phyloP scores from a whole-genome alignment of 2,329 filamentous ascomycete genomes.

The Dactylellina drechsleri region DNA sequence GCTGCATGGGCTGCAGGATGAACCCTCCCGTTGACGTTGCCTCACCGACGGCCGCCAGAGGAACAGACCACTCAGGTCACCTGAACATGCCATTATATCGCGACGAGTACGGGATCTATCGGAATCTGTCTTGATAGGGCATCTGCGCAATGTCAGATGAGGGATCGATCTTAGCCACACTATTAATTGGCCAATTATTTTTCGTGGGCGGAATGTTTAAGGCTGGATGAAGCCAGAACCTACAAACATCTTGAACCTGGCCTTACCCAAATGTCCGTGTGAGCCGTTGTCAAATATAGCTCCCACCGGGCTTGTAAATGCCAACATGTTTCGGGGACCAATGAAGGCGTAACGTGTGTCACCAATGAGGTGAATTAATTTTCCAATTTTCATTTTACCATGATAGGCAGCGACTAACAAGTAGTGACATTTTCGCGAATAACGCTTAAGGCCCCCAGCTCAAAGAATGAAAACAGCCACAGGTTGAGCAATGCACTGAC shows the following conservation, averaged over 20 bases:
- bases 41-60: not conserved
- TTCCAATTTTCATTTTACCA: too few species aligned
- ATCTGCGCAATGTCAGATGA: conserved; percentile 3
- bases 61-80: not conserved
- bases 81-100: not conserved
- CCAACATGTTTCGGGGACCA: conserved; percentile 17
- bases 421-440: not conserved
- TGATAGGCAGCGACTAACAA: too few species aligned
- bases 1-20: conserved; percentile 1
- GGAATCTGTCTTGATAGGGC: not conserved
- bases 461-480: conserved; percentile 19
- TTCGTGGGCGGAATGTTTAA: conserved; percentile 25
- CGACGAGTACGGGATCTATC: not conserved
- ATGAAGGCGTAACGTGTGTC: not conserved
- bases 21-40: conserved; percentile 4
- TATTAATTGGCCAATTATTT: too few species aligned
- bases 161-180: conserved; percentile 2
- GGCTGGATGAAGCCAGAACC: conserved; percentile 11
- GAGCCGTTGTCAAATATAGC: conserved; percentile 42
- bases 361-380: conserved; percentile 15
- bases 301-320: not conserved
- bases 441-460: conserved; percentile 22
- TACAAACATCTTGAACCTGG: not conserved
- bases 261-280: not conserved
- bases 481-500: conserved; percentile 16